Evolutionary conservation across 805 yeast species (phyloP).

Genomic region (Kazachstania viticola): DNA sequence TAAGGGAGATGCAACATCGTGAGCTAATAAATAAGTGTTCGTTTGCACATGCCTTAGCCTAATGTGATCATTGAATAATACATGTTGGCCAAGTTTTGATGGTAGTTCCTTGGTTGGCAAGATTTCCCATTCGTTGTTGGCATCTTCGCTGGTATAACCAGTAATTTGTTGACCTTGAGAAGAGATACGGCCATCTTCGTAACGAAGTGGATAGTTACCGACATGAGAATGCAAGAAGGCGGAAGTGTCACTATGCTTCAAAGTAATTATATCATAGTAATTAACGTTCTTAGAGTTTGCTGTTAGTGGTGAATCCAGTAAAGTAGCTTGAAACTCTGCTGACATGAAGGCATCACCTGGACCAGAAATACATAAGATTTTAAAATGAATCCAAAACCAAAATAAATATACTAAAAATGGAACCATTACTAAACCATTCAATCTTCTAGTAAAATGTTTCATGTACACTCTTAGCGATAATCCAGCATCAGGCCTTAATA

Average conservation of each 20-base stretch:
- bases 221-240: slow-evolving; percentile 77
- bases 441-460: slow-evolving; percentile 67
- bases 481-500: slow-evolving; percentile 63
- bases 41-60: slow-evolving; percentile 78
- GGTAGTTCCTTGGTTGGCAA: slow-evolving; percentile 46
- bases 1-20: slow-evolving; percentile 92
- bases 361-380: slow-evolving; percentile 72
- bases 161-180: slow-evolving; percentile 94
- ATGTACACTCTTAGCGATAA: slow-evolving; percentile 43
- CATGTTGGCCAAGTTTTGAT: slow-evolving; percentile 34
- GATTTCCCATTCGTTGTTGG: slow-evolving; percentile 78
- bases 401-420: slow-evolving; percentile 75
- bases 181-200: slow-evolving; percentile 91
- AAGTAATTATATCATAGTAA: slow-evolving; percentile 63
- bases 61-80: slow-evolving; percentile 59
- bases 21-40: slow-evolving; percentile 70
- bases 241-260: slow-evolving; percentile 70
- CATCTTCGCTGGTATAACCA: slow-evolving; percentile 42
- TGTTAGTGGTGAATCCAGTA: slow-evolving; percentile 73
- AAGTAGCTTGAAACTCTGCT: slow-evolving; percentile 86
- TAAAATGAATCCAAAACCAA: slow-evolving; percentile 90
- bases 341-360: slow-evolving; percentile 95
- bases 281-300: slow-evolving; percentile 59
- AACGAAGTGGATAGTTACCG: slow-evolving; percentile 72
- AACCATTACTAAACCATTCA: slow-evolving; percentile 55